These are phyloP conservation scores for Ilex paraguariensis DNA, from an alignment of 305 asterid species.

Conservation along the genomic window DNA sequence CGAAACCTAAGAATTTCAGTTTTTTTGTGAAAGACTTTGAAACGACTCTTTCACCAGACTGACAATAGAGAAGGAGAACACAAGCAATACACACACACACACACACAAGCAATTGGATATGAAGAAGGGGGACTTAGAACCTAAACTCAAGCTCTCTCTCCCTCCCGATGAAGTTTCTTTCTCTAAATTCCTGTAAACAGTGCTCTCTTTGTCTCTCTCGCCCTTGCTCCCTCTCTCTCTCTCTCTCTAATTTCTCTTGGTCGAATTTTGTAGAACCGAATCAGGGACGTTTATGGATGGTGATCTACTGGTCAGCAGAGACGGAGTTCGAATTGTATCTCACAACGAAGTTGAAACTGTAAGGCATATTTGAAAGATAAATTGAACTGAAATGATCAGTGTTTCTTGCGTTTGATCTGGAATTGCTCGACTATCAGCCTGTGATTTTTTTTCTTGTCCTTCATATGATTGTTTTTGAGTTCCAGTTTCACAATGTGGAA, in stretches of 20 bases:
- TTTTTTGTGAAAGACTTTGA: neutral
- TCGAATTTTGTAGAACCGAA: slow-evolving; percentile 50
- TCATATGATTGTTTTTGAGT: too few species aligned
- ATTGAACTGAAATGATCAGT: neutral
- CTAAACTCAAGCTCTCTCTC: slow-evolving; percentile 56
- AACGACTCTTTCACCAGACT: neutral
- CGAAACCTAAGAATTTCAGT: neutral
- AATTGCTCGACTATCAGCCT: too few species aligned
- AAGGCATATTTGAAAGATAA: slow-evolving; percentile 6
- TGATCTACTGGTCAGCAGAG: slow-evolving; percentile 88
- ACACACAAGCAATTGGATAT: slow-evolving; percentile 7
- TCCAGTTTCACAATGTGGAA: too few species aligned
- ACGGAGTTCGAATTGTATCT: slow-evolving; percentile 87
- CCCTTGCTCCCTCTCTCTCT: neutral
- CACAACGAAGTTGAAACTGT: slow-evolving; percentile 70
- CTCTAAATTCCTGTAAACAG: slow-evolving; percentile 68
- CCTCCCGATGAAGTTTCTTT: slow-evolving; percentile 66
- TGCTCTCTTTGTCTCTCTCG: neutral
- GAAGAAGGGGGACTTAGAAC: slow-evolving; percentile 65
- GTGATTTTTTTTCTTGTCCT: too few species aligned
- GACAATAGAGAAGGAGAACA: neutral
- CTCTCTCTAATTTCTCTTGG: neutral
- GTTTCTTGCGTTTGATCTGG: neutral
- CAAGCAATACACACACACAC: too few species aligned
- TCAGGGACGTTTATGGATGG: slow-evolving; percentile 98